These are phyloP conservation scores for Rhizopogon parksii DNA, from an alignment of 1,284 basidiomycete species.

Conservation along the genomic window DNA sequence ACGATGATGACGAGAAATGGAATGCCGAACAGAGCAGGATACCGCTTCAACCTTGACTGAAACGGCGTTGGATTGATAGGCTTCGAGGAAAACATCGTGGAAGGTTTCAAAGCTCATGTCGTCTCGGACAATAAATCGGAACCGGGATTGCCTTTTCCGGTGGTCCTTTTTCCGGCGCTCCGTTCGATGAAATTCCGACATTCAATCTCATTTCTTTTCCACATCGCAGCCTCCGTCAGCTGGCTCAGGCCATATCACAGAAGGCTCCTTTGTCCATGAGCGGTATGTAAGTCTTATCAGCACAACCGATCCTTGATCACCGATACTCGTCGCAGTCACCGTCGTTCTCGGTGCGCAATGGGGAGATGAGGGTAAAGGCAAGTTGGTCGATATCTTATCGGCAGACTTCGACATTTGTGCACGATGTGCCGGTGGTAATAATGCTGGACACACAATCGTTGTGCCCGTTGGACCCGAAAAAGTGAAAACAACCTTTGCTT, in stretches of 20 bases:
- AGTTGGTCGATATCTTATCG: slow-evolving; percentile 89
- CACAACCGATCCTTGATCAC: neutral
- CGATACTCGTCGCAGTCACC: slow-evolving; percentile 40
- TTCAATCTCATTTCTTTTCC: slow-evolving; percentile 8
- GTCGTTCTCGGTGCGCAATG: slow-evolving; percentile 87
- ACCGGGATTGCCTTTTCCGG: slow-evolving; percentile 1
- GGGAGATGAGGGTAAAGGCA: slow-evolving; percentile 96
- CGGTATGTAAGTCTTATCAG: slow-evolving; percentile 14
- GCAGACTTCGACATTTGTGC: slow-evolving; percentile 91
- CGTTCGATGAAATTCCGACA: no score
- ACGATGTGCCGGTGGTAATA: slow-evolving; percentile 96
- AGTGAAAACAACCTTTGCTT: slow-evolving; percentile 82
- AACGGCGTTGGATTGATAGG: slow-evolving; percentile 42
- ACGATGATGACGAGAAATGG: slow-evolving; percentile 87
- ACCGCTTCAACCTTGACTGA: slow-evolving; percentile 42
- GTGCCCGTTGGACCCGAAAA: slow-evolving; percentile 66
- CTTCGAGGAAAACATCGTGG: slow-evolving; percentile 58
- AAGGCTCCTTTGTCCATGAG: slow-evolving; percentile 16
- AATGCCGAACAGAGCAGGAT: slow-evolving; percentile 75
- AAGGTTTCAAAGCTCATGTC: no score
- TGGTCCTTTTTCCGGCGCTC: neutral
- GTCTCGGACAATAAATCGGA: neutral
- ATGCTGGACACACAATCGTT: slow-evolving; percentile 98
- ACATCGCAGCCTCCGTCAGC: slow-evolving; percentile 1
- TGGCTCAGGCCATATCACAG: slow-evolving; percentile 1